Base-by-base conservation (phyloP, 805 yeast genomes). In the Kodamaea jinghongensis region DNA sequence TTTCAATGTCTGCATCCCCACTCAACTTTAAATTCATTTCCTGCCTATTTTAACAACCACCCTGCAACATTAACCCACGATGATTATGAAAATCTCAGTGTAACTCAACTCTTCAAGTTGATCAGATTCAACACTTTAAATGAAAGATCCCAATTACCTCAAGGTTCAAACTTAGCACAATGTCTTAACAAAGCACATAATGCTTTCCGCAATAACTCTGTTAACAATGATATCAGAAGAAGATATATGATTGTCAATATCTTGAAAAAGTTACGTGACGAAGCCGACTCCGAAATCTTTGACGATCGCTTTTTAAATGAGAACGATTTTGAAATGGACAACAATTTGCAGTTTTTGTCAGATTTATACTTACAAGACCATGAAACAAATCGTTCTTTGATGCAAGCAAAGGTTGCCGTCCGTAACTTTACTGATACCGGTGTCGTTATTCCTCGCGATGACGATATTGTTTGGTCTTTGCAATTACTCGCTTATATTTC, bases 401-500 rank as follows among this genome's bases (percentile, higher is more conserved):
- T 56, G 17, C 61, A 58, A 42, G 46, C 65, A 2, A 56, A 64
- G 45, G 51, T 57, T 26, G 64, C 71, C 1, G 61, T 60, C 3
- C 43, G 75, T 35, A 63, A 50, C 39, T 69, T 69, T 45, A 67
- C 73, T 11, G 70, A 66, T 16, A 63, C 83, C 30, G 95, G 96
- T 1, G 79, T 81, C 15, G 73, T 90, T n/a, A 75, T 89, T 4
- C 97, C 97, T 1, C 76, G 87, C 41, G 95, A 86, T 47, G 97
- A 91, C 57, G 99, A 91, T 56, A 86, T 91, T 12, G 81, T 88
- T 27, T 89, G 96, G 96, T 84, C 96, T 3, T 68, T 91, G 39
- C 98, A 91, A 60, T 71, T 93, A 14, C 62, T 93, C 36, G 98
- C 98, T 10, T 91, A 89, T 60, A 86, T 90, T 30, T 89, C 97